Conservation (phyloP, 768 basidiomycete species). For the Lactarius psammicola region DNA sequence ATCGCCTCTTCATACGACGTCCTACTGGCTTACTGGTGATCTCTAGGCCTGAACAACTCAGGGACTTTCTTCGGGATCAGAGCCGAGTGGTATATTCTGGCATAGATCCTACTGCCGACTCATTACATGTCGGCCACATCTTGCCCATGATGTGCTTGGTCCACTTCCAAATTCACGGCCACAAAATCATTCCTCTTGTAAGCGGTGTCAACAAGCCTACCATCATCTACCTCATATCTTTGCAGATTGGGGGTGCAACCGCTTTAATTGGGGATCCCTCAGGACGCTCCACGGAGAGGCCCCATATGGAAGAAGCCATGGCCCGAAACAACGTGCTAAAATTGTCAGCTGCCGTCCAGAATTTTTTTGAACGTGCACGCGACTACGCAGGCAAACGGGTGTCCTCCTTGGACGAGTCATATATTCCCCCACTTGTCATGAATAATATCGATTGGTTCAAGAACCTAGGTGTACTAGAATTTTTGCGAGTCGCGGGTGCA, state of each 20-base stretch:
- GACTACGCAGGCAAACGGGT: slow-evolving; percentile 49
- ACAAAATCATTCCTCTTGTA: slow-evolving; percentile 80
- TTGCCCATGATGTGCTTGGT: slow-evolving; percentile 82
- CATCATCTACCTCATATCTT: slow-evolving; percentile 13
- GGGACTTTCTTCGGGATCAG: slow-evolving; percentile 14
- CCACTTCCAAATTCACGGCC: slow-evolving; percentile 87
- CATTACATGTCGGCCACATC: slow-evolving; percentile 92
- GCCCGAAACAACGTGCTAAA: slow-evolving; percentile 63
- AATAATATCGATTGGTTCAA: slow-evolving; percentile 82
- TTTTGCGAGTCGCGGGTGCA: slow-evolving; percentile 77
- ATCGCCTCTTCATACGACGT: neutral
- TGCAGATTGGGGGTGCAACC: slow-evolving; percentile 92
- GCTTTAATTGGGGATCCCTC: slow-evolving; percentile 98
- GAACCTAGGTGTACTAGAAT: slow-evolving; percentile 72
- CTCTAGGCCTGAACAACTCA: slow-evolving; percentile 26
- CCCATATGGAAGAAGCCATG: slow-evolving; percentile 55
- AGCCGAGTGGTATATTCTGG: slow-evolving; percentile 75
- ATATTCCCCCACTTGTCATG: slow-evolving; percentile 42
- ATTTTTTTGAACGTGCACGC: slow-evolving; percentile 68
- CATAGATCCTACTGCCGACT: slow-evolving; percentile 87
- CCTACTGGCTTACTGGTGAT: neutral
- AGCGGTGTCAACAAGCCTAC: slow-evolving; percentile 33
- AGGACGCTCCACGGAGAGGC: slow-evolving; percentile 79
- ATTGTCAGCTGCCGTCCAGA: slow-evolving; percentile 62
- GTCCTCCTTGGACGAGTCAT: slow-evolving; percentile 8